phyloP scores from a whole-genome alignment of 2,329 filamentous ascomycete genomes.

The Neurospora sp. region DNA sequence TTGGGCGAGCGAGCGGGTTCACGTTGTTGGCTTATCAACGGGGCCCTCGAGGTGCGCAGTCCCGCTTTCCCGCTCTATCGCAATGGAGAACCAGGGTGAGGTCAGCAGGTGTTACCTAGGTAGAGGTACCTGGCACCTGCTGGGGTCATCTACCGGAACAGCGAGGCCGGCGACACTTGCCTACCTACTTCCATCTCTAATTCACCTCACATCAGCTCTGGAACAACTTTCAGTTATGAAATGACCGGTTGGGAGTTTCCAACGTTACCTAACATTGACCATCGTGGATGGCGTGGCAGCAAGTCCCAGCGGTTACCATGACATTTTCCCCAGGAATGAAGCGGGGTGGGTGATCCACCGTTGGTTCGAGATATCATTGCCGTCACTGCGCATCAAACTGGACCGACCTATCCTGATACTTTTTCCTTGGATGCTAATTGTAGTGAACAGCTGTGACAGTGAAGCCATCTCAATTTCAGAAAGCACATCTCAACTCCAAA shows the following conservation, averaged over 20 bases:
- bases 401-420: background rate
- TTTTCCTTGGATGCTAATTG: background rate
- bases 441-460: background rate
- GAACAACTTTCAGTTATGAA: background rate
- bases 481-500: background rate
- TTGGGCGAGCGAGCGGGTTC: background rate
- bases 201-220: background rate
- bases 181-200: background rate
- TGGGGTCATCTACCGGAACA: background rate
- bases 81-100: background rate
- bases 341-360: background rate
- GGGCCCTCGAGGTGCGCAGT: background rate
- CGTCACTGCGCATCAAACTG: background rate
- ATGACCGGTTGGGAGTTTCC: background rate
- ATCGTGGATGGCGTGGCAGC: background rate
- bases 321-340: background rate
- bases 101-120: background rate
- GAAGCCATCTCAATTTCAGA: background rate
- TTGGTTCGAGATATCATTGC: background rate
- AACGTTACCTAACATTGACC: background rate
- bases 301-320: background rate
- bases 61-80: background rate
- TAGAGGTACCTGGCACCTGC: background rate
- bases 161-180: background rate
- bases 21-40: background rate